phyloP scores from a whole-genome alignment of 1,139 yeast genomes.

The Pichia terricola region DNA sequence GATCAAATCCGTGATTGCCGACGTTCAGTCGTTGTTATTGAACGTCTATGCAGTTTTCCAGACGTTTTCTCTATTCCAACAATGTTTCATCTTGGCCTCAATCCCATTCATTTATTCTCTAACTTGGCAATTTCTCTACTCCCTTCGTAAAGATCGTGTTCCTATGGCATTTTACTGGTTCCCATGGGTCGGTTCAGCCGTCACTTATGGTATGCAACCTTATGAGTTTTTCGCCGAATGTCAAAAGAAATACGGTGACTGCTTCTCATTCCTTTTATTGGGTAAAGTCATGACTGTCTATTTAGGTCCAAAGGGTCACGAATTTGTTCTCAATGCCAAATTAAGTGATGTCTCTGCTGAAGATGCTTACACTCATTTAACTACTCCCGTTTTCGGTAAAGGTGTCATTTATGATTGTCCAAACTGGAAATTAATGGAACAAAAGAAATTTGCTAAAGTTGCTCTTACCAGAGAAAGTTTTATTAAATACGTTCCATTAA shows the following conservation, averaged over 20 bases:
- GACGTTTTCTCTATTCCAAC: conserved; percentile 20
- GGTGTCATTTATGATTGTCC: conserved; percentile 98
- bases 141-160: conserved; percentile 67
- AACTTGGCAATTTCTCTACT: conserved; percentile 60
- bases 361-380: conserved; percentile 88
- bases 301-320: conserved; percentile 96
- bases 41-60: conserved; percentile 5
- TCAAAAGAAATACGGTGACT: conserved; percentile 80
- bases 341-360: conserved; percentile 89
- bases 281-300: conserved; percentile 95
- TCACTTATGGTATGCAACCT: conserved; percentile 83
- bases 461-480: conserved; percentile 85
- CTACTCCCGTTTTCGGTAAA: conserved; percentile 95
- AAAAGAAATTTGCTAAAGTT: conserved; percentile 89
- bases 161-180: conserved; percentile 89
- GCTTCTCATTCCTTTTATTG: conserved; percentile 76
- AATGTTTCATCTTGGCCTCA: conserved; percentile 30
- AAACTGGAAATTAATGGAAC: conserved; percentile 90
- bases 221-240: conserved; percentile 78
- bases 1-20: conserved; percentile 15
- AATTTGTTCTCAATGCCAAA: conserved; percentile 87
- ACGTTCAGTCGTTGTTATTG: conserved; percentile 5
- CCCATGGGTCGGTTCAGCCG: conserved; percentile 94
- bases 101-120: conserved; percentile 53
- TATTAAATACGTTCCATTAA: conserved; percentile 77